Evolutionary conservation across 2,329 filamentous ascomycete genomes (phyloP), one percentile per base, ranked within the genome.

Genomic region (Canariomyces notabilis): DNA sequence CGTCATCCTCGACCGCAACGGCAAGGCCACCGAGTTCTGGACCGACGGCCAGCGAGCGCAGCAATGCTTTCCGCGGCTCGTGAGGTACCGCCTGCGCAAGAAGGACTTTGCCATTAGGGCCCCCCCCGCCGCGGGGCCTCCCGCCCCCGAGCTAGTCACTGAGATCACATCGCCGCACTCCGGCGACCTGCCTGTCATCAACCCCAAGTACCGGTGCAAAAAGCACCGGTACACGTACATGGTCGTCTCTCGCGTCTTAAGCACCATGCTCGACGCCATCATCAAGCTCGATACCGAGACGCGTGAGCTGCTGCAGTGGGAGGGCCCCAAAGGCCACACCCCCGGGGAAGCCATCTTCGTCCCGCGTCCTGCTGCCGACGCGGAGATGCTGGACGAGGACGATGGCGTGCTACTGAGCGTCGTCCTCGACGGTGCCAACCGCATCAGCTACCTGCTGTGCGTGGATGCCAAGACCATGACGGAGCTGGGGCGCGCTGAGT

Each of bases 341-440:
- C 84, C 85, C 0, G 79, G 83, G 2, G 85, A 88, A 62, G 71
- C 83, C 0, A 79, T 88, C 23, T 88, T 87, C 51, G 70, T 89
- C 1, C 67, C 74, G 1, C 65, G 73, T 23, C 76, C 76, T n/a
- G 8, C 20, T 5, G 31, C 46, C 15, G 31, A 23, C 2, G 12
- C 19, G n/a, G 14, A 2, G 5, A 14, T 0, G 65, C 58, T 5
- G 62, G 68, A 0, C 4, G 60, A 63, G 6, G 60, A 59, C 9
- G 63, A 67, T 11, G 67, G 63, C 1, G 54, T 57, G 1, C 46
- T 86, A 16, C 58, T 86, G 46, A 78, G 69, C 37, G 74, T 87
- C 1, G 76, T 87, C 4, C 68, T 87, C 2, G 79, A 88, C 58
- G 81, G 82, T 0, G 58, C 63, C n/a, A 66, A 64, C 5, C 70